Conservation (phyloP, 2,329 filamentous ascomycete genomes). For the Diplodia sapinea region DNA sequence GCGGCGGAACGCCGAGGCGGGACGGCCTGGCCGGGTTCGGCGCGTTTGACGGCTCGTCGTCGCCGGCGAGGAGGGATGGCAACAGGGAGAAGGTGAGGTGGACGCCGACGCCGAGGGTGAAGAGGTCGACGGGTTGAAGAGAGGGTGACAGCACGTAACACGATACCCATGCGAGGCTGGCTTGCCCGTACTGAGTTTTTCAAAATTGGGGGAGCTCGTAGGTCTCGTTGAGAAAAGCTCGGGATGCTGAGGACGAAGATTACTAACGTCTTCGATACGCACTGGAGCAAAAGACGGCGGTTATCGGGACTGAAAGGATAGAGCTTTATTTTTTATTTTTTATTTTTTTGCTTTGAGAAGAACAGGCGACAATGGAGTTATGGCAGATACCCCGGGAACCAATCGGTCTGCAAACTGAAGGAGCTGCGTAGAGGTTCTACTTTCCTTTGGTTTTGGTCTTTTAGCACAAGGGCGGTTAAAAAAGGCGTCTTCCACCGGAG, state of each 20-base stretch:
- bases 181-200: background rate
- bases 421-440: background rate
- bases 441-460: background rate
- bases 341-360: background rate
- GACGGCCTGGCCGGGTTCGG: slow-evolving; percentile 45
- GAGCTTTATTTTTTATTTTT: background rate
- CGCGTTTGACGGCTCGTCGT: slow-evolving; percentile 40
- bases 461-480: background rate
- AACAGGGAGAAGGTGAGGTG: slow-evolving; percentile 35
- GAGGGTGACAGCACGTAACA: background rate
- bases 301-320: background rate
- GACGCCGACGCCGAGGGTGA: slow-evolving; percentile 41
- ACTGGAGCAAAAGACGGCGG: background rate
- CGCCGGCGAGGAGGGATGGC: slow-evolving; percentile 24
- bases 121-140: slow-evolving; percentile 35
- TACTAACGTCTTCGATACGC: background rate
- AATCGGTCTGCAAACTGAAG: background rate
- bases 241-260: background rate
- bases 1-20: slow-evolving; percentile 37
- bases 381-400: background rate
- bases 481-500: background rate
- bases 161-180: too few species aligned
- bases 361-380: background rate
- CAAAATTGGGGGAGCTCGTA: background rate
- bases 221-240: background rate